Conservation (phyloP, 345 rosid genomes). For the Salix udensis region DNA sequence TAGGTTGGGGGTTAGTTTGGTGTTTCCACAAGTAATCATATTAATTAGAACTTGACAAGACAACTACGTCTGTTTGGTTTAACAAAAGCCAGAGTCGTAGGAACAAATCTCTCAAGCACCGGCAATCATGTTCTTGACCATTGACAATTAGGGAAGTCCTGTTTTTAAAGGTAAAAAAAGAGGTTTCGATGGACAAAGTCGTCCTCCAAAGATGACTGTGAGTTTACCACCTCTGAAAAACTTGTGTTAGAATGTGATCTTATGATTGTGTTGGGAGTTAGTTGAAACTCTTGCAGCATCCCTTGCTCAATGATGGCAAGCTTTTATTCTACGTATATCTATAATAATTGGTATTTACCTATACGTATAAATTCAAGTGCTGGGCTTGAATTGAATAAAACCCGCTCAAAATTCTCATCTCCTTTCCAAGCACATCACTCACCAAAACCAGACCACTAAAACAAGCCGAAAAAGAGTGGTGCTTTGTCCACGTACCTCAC, state of each 20-base stretch:
- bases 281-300: background rate
- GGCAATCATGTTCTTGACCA: conserved; percentile 39
- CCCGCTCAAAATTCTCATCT: background rate
- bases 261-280: conserved; percentile 15
- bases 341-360: no score
- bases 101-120: conserved; percentile 30
- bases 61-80: conserved; percentile 14
- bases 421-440: background rate
- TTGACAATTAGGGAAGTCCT: conserved; percentile 26
- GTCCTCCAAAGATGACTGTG: conserved; percentile 19
- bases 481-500: background rate
- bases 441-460: background rate
- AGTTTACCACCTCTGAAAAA: conserved; percentile 11
- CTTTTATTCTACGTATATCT: no score
- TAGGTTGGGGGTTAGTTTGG: conserved; percentile 10
- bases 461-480: background rate
- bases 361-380: no score
- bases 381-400: no score
- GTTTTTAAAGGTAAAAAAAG: background rate
- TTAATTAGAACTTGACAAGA: conserved; percentile 13
- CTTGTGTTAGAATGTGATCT: background rate
- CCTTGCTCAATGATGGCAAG: background rate
- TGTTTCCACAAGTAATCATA: background rate
- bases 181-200: conserved; percentile 26
- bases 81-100: conserved; percentile 35